A percentile compares a stretch with the other conserved stretches of the same genome.
These are phyloP conservation scores for Kluyveromyces sp. DNA, from an alignment of 1,139 yeast species.

Conservation along the genomic window DNA sequence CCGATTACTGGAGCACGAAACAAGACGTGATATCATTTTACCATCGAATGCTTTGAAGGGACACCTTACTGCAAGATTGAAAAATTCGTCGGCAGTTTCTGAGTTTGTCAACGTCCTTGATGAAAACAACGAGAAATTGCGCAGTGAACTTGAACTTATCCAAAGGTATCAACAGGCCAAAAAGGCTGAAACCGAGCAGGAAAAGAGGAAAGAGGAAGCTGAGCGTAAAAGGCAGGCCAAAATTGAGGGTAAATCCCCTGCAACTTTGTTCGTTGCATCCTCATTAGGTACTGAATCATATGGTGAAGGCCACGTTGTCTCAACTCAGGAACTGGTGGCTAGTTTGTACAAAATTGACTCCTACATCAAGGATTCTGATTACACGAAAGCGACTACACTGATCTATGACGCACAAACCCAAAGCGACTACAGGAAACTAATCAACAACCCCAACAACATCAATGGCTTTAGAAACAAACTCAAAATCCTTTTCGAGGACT, in stretches of 20 bases:
- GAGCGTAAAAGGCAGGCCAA: constrained; percentile 6
- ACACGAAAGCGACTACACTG: neutral
- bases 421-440: constrained; percentile 1
- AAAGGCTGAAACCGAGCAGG: constrained; percentile 23
- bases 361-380: constrained; percentile 4
- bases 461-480: constrained; percentile 5
- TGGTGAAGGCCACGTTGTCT: neutral
- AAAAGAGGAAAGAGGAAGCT: constrained; percentile 11
- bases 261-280: neutral
- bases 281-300: neutral
- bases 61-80: constrained; percentile 53
- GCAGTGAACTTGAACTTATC: constrained; percentile 24
- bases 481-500: constrained; percentile 5
- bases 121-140: constrained; percentile 30
- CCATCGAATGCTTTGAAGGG: constrained; percentile 76
- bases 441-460: constrained; percentile 2
- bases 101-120: constrained; percentile 46
- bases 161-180: constrained; percentile 22
- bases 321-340: neutral
- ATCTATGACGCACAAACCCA: constrained; percentile 1
- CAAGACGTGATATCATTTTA: constrained; percentile 72
- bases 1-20: constrained; percentile 45
- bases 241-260: neutral
- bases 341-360: constrained; percentile 3
- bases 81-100: constrained; percentile 51